Evolutionary conservation across 331 rosid species (phyloP), one percentile per base, ranked within the genome.

Genomic region (Quercus phellos): DNA sequence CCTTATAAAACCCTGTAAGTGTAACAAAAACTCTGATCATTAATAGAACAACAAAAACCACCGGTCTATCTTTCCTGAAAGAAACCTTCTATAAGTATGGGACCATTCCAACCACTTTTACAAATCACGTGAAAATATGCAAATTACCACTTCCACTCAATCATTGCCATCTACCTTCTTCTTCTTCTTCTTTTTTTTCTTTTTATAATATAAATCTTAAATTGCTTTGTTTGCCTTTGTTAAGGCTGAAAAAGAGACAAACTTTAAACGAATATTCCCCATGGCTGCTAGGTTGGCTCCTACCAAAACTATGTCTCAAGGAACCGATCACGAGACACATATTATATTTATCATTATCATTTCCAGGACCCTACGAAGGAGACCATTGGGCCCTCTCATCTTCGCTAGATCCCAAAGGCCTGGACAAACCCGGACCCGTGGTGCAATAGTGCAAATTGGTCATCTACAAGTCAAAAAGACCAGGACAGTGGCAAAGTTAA

Each of bases 191-290:
- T 0, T 7, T 2, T 34, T 35, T 4, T 27, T 27, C 5, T 2
- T 3, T 2, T 58, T 22, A 8, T 0, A 3, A 7, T n/a, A 7
- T 38, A 38, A 35, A 35, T 38, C 11, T 38, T 38, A 38, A 38
- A 38, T 38, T 22, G 30, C 66, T 29, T 27, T 13, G 35, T 26
- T 32, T 66, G 46, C 71, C 17, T 50, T 81, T 81, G 63, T 51
- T 81, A 81, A 82, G 81, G 88, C 86, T 85, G 88, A 78, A 78
- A 46, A 66, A 78, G 51, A 22, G 46, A 76, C 53, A 59, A 70
- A 72, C 59, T 67, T 63, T 75, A 61, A 21, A 76, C 68, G 63
- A 72, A 82, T 76, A 76, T 79, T 82, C 78, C 53, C 5, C 53
- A 24, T 6, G 58, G 68, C 58, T 14, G 81, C 14, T 80, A 70